Conservation (phyloP, 2,329 filamentous ascomycete species). For the Aureobasidium subglaciale region DNA sequence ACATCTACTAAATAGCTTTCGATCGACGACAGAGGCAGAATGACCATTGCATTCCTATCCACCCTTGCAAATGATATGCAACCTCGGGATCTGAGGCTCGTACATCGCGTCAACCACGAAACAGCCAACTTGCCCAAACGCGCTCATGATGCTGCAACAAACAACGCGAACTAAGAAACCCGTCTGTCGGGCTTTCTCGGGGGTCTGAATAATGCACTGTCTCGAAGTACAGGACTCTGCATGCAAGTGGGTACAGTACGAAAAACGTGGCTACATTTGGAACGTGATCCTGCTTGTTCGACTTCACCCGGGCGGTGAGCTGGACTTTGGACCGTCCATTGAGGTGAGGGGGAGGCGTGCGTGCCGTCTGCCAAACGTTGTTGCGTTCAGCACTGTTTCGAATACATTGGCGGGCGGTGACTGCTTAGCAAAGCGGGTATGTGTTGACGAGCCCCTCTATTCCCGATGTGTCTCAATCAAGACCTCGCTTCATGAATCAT, state of each 20-base stretch:
- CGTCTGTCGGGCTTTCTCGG: not conserved
- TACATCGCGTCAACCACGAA: slow-evolving; percentile 3
- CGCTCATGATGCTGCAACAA: not conserved
- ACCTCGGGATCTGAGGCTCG: not conserved
- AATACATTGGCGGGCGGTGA: not conserved
- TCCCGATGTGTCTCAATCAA: not conserved
- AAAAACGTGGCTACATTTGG: slow-evolving; percentile 1
- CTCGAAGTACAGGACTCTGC: too few species aligned
- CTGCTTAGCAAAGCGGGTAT: not conserved
- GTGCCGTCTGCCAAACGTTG: not conserved
- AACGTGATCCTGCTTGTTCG: not conserved
- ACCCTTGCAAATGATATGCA: not conserved
- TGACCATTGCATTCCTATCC: not conserved
- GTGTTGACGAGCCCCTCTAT: not conserved
- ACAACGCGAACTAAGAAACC: not conserved
- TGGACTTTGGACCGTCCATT: not conserved
- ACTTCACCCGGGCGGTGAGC: slow-evolving; percentile 1
- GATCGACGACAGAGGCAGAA: too few species aligned
- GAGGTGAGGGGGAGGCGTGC: not conserved
- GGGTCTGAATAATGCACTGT: not conserved
- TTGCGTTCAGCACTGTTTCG: not conserved
- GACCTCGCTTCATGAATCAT: not conserved
- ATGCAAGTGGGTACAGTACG: not conserved
- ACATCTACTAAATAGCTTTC: too few species aligned
- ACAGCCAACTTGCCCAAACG: not conserved